Evolutionary conservation across 306 rosid species (phyloP).

Genomic region (Prosopis cineraria): DNA sequence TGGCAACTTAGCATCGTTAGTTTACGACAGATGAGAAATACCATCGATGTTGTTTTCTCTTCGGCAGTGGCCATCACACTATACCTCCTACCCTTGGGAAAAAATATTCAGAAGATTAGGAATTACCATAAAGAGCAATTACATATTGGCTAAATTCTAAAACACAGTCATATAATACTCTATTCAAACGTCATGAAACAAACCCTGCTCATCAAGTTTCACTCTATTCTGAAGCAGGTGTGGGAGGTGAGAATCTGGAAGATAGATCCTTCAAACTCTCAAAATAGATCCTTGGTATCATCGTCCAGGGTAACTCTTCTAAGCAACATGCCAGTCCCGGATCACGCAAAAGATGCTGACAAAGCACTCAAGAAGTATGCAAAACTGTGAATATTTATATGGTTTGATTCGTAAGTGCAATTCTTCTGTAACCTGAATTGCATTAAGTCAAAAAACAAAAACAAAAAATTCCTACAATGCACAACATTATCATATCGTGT

Average conservation of each 20-base stretch:
- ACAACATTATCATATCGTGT: background rate
- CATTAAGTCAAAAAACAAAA: background rate
- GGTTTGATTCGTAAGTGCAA: background rate
- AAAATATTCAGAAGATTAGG: conserved; percentile 7
- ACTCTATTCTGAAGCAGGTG: conserved; percentile 45
- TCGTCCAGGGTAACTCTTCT: conserved; percentile 77
- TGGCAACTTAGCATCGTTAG: background rate
- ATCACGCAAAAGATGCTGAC: conserved; percentile 58
- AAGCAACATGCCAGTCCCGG: conserved; percentile 74
- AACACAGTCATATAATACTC: background rate
- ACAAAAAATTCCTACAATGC: background rate
- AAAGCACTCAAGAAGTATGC: conserved; percentile 56
- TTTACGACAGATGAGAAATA: background rate
- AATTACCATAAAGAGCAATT: background rate
- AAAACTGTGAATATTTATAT: conserved; percentile 39
- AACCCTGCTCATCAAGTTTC: background rate
- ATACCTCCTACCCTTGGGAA: background rate
- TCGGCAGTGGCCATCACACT: background rate
- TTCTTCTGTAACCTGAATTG: conserved; percentile 11
- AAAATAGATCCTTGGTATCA: conserved; percentile 52
- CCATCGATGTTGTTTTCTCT: background rate
- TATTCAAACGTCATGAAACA: background rate
- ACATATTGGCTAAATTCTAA: background rate
- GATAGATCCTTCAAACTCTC: conserved; percentile 59
- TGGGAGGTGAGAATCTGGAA: conserved; percentile 84